A percentile compares a stretch with the other conserved stretches of the same genome.
These are phyloP conservation scores for Scheffersomyces ergatensis DNA, from an alignment of 805 yeast genomes.

Conservation along the genomic window DNA sequence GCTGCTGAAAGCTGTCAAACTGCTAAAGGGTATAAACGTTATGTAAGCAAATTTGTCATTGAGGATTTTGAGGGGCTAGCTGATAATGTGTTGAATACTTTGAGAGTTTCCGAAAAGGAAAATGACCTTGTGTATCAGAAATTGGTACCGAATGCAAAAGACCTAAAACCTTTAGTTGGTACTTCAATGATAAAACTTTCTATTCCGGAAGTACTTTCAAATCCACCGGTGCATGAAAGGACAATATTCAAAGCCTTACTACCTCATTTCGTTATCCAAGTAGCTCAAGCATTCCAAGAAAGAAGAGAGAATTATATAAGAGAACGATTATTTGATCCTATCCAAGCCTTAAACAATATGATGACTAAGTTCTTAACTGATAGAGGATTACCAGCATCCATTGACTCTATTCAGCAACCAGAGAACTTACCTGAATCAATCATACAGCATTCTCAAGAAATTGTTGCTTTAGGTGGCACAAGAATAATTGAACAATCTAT, in stretches of 20 bases:
- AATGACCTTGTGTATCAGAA: slow-evolving; percentile 78
- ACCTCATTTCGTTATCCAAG: slow-evolving; percentile 65
- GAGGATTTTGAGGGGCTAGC: slow-evolving; percentile 54
- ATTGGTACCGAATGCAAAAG: slow-evolving; percentile 48
- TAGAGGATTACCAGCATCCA: slow-evolving; percentile 55
- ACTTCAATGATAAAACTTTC: slow-evolving; percentile 56
- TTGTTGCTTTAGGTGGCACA: slow-evolving; percentile 54
- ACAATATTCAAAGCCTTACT: slow-evolving; percentile 56
- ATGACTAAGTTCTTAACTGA: slow-evolving; percentile 45
- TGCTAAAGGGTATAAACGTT: slow-evolving; percentile 39
- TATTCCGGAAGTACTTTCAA: slow-evolving; percentile 16
- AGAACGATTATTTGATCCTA: slow-evolving; percentile 44
- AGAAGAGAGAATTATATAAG: slow-evolving; percentile 56
- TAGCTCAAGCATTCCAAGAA: slow-evolving; percentile 66
- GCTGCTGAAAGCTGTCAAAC: slow-evolving; percentile 37
- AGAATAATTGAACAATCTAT: slow-evolving; percentile 38
- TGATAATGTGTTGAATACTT: slow-evolving; percentile 40
- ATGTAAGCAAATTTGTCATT: slow-evolving; percentile 41
- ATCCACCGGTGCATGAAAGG: slow-evolving; percentile 17
- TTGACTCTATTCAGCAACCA: slow-evolving; percentile 61
- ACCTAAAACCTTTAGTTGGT: slow-evolving; percentile 42
- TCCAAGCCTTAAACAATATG: slow-evolving; percentile 44
- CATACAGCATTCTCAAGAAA: slow-evolving; percentile 52
- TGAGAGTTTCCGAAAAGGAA: slow-evolving; percentile 65
- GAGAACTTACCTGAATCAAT: slow-evolving; percentile 57